Base-by-base conservation (phyloP, 768 basidiomycete genomes). In the Lentinula sp. region DNA sequence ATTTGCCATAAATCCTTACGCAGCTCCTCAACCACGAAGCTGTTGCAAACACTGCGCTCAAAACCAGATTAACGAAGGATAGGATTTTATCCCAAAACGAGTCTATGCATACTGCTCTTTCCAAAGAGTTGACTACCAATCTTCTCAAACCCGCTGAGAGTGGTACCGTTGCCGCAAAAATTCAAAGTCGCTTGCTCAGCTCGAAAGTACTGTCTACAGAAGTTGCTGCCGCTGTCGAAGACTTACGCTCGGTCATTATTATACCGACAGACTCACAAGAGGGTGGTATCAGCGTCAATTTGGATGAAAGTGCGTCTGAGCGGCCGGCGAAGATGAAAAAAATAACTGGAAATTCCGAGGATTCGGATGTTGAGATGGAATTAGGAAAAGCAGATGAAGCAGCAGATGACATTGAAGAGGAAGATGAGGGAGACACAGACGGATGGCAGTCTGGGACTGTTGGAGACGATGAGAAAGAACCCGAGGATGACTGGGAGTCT, bases 51-150 rank as follows among this genome's bases (percentile, higher is more conserved):
- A 80, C 83, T 12, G 90, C 90, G n/a, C 76, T 94, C 36, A 77
- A 75, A 65, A 81, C 83, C 4, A 94, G 89, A 73, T 70, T 95
- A 39, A 81, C 81, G 52, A 95, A 95, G 71, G 87, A 92, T 70
- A 82, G 78, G 59, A 62, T 74, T 2, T 74, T 95, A 13, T 80
- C 77, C 28, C 72, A 73, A 13, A 79, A 86, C 64, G 71, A 76
- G n/a, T 68, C 75, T 28, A 66, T 88, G 42, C 76, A 76, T 57
- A 66, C 71, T 2, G 80, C 80, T 9, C 66, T 90, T 18, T 68
- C 70, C 1, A 69, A 73, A 37, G 81, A 86, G 69, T 71, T 88
- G 4, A 62, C 74, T 8, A 66, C 66, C 0, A 72, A 71, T 59
- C 55, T 75, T 8, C 62, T 79, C 43, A 57, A 71, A 15, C 69